Percentiles rank a stretch among this genome's conserved stretches.
phyloP scores from a whole-genome alignment of 805 yeast genomes.

The Sugiyamaella floridensis region DNA sequence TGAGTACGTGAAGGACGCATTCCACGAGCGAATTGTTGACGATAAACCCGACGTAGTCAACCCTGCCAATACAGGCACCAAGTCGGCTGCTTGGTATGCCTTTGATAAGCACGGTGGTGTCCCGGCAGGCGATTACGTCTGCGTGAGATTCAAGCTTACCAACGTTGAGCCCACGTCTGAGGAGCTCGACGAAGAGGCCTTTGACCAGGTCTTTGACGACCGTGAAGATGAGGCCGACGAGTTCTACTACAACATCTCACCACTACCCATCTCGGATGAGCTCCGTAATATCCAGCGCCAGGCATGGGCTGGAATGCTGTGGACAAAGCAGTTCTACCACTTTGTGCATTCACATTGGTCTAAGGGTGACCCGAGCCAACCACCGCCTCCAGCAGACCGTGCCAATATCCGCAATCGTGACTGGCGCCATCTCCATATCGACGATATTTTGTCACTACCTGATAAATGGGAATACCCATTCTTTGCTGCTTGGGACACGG shows the following conservation, averaged over 20 bases:
- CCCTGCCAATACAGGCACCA: conserved; percentile 69
- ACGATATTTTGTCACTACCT: conserved; percentile 81
- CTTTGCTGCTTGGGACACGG: conserved; percentile 96
- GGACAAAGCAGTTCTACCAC: conserved; percentile 90
- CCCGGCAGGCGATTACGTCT: conserved; percentile 81
- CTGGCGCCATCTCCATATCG: conserved; percentile 84
- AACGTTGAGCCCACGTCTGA: conserved; percentile 19
- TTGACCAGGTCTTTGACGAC: conserved; percentile 59
- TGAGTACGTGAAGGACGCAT: conserved; percentile 75
- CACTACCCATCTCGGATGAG: conserved; percentile 74
- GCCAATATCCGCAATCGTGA: conserved; percentile 82
- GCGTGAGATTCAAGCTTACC: conserved; percentile 69
- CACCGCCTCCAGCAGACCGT: conserved; percentile 62
- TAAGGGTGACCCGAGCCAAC: conserved; percentile 71
- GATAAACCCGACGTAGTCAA: conserved; percentile 56
- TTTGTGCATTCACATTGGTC: conserved; percentile 83
- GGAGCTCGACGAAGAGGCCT: conserved; percentile 58
- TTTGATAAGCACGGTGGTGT: conserved; percentile 73
- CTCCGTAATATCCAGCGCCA: conserved; percentile 82
- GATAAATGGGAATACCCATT: conserved; percentile 96
- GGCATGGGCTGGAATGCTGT: conserved; percentile 86
- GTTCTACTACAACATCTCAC: conserved; percentile 82
- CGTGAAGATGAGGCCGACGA: conserved; percentile 88
- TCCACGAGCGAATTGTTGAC: conserved; percentile 73
- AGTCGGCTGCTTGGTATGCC: conserved; percentile 75